Conservation (phyloP, 192 early-diverging fungal genomes). For the Gonapodya prolifera region DNA sequence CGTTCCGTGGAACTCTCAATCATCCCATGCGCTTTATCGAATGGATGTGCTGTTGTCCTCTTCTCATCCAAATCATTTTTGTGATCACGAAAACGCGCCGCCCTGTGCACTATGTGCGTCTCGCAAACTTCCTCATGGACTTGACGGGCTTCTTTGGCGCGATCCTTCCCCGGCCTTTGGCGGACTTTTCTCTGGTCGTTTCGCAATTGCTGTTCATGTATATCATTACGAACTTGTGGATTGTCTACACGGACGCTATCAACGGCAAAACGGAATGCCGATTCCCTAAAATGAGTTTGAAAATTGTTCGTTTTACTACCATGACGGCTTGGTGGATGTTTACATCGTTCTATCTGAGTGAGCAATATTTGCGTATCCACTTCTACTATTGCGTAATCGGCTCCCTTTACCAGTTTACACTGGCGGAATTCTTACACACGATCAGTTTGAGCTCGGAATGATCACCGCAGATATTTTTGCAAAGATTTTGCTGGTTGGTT, state of each 20-base stretch:
- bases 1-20: not conserved
- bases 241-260: conserved; percentile 15
- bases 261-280: conserved; percentile 14
- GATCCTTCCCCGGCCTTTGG: conserved; percentile 16
- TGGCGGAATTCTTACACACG: not conserved
- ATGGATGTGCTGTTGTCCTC: conserved; percentile 15
- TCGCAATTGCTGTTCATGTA: conserved; percentile 10
- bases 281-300: conserved; percentile 10
- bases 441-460: not conserved
- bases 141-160: conserved; percentile 16
- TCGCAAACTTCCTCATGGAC: conserved; percentile 16
- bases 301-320: conserved; percentile 7
- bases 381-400: not conserved
- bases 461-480: not conserved
- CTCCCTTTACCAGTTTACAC: not conserved
- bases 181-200: conserved; percentile 8
- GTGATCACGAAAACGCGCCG: conserved; percentile 18
- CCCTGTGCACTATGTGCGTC: conserved; percentile 3
- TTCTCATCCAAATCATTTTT: conserved; percentile 20
- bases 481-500: not conserved
- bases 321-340: conserved; percentile 13
- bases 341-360: conserved; percentile 14
- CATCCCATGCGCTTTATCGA: conserved; percentile 10
- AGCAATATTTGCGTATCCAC: conserved; percentile 4
- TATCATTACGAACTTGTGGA: conserved; percentile 11